These are phyloP conservation scores for Volvox carteri DNA, from an alignment of 163 green algal genomes.

Conservation along the genomic window DNA sequence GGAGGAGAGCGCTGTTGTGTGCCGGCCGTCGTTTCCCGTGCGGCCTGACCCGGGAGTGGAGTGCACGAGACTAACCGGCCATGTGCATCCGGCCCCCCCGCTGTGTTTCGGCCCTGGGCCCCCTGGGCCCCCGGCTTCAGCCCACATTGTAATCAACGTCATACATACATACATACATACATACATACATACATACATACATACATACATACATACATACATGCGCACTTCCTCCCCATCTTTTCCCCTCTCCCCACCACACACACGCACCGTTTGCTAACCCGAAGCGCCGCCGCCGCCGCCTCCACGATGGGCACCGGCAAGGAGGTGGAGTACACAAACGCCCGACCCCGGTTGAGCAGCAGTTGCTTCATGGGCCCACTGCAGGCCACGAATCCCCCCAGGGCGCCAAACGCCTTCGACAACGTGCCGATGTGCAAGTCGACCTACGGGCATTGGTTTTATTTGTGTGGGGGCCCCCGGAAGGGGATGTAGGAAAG, in stretches of 20 bases:
- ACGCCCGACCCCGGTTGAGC: constrained; percentile 82
- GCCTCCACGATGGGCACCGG: constrained; percentile 90
- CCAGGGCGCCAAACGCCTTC: constrained; percentile 92
- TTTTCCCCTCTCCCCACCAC: too few species aligned
- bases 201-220: too few species aligned
- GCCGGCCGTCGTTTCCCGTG: too few species aligned
- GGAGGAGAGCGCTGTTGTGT: too few species aligned
- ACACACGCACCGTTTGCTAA: constrained; percentile 72
- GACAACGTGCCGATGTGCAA: constrained; percentile 95
- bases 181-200: too few species aligned
- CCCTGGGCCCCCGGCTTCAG: too few species aligned
- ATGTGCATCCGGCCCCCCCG: too few species aligned
- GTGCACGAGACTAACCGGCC: too few species aligned
- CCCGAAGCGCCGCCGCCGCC: constrained; percentile 80
- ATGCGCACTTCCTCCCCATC: neutral
- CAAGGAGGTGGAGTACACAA: constrained; percentile 95
- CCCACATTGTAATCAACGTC: too few species aligned
- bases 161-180: too few species aligned
- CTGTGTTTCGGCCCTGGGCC: too few species aligned
- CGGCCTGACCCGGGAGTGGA: too few species aligned
- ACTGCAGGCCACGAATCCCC: constrained; percentile 93
- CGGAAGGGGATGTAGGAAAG: neutral
- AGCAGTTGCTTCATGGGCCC: constrained; percentile 77
- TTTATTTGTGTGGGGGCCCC: neutral
- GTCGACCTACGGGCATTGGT: constrained; percentile 81